Evolutionary conservation across 2,329 filamentous ascomycete species (phyloP), one percentile per base, ranked within the genome.

Genomic region (Diaporthe ampelina): DNA sequence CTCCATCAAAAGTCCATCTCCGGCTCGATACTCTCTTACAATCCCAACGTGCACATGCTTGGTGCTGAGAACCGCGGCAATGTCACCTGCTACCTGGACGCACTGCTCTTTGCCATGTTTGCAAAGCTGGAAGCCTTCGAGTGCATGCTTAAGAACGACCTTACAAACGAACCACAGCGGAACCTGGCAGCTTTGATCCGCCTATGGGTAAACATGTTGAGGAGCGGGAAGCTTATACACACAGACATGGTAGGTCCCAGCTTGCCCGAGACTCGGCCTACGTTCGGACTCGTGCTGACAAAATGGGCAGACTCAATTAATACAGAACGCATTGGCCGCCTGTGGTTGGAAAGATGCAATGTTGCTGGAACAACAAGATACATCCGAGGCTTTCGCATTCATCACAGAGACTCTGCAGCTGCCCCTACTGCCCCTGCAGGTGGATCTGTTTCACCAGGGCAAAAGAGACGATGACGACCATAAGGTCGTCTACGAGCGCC

Each of bases 41-140:
- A 94, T 72, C 91, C 94, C 11, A 88, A 88, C 70, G 88, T 93
- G 10, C 89, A 89, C 73, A 91, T 98, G 86, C 85, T 94, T 6
- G 97, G 97, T 9, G 96, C 97, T 17, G 93, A 94, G 78, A 99
- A 99, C 80, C 89, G 95, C 63, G 89, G 93, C 58, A 91, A 90
- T 63, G 95, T 98, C 48, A 98, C 96, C n/a, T 99, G 97, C 85
- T 98, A 97, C 81, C 87, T 98, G 21, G 97, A 98, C 82, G 90
- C 96, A 0, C 85, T 98, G 29, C 88, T 99, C 1, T 98, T 98
- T 81, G 94, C 96, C 82, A 98, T 99, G 95, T 98, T 98, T 81
- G 94, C 94, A 24, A 92, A 94, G 75, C 88, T 98, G 50, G 93
- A 95, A 77, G 95, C 94, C 77, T 99, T 98, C 81, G 96, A 98